A percentile compares a stretch with the other conserved stretches of the same genome.
phyloP scores from a whole-genome alignment of 208 protist genomes.

The Naegleria lovaniensis region DNA sequence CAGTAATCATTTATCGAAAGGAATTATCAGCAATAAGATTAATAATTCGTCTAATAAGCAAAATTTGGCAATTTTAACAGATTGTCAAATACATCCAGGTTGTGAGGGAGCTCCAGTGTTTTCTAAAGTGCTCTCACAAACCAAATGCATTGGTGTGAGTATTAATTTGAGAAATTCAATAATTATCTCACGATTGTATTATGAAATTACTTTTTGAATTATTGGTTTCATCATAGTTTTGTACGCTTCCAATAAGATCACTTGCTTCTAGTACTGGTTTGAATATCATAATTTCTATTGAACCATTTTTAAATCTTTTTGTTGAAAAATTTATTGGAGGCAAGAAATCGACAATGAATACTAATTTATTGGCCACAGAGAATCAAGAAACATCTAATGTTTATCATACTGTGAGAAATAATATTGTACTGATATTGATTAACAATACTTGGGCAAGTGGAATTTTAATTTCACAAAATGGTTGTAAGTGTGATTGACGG shows the following conservation, averaged over 20 bases:
- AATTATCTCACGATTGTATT: too few species aligned
- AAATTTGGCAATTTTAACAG: background rate
- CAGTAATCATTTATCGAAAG: background rate
- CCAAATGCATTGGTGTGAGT: background rate
- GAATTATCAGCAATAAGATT: conserved; percentile 12
- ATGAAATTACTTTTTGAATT: too few species aligned
- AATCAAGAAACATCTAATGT: background rate
- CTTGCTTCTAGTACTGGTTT: background rate
- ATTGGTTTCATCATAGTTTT: background rate
- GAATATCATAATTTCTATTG: background rate
- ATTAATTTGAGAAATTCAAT: too few species aligned
- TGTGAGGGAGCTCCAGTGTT: conserved; percentile 15
- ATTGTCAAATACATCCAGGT: background rate
- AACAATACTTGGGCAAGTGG: conserved; percentile 14
- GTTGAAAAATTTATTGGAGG: background rate
- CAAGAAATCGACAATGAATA: background rate
- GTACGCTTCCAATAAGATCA: background rate
- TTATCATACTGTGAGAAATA: background rate
- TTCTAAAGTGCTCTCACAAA: background rate
- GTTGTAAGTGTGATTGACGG: background rate
- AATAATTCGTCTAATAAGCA: background rate
- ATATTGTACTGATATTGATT: background rate
- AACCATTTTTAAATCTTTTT: background rate
- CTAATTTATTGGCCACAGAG: background rate
- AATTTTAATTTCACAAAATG: background rate